Conservation (phyloP, 2,329 filamentous ascomycete species). For the Alternaria postmessia region DNA sequence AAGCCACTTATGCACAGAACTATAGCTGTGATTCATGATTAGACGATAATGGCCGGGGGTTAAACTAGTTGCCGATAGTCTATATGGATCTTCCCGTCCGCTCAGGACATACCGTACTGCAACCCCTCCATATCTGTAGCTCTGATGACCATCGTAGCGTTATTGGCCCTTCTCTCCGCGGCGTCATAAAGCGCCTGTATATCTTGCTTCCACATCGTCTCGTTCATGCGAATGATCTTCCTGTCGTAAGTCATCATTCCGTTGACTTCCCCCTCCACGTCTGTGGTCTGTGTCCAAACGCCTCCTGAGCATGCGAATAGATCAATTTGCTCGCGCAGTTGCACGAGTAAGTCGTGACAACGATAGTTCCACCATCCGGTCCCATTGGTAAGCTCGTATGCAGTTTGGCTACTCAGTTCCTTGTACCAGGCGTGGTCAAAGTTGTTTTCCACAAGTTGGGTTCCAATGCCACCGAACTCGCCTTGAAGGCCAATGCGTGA, state of each 20-base stretch:
- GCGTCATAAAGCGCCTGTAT: constrained; percentile 68
- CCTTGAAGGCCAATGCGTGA: constrained; percentile 72
- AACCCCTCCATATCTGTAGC: background rate
- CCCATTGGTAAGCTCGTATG: constrained; percentile 70
- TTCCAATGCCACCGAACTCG: constrained; percentile 74
- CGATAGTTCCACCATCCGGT: constrained; percentile 73
- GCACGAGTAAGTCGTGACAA: constrained; percentile 60
- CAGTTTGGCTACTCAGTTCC: constrained; percentile 65
- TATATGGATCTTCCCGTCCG: background rate
- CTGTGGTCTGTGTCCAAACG: constrained; percentile 77
- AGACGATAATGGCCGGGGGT: background rate
- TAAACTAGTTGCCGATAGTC: background rate
- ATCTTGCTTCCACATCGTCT: constrained; percentile 66
- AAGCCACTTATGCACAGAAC: too few species aligned
- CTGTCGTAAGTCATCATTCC: constrained; percentile 75
- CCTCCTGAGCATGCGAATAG: constrained; percentile 70
- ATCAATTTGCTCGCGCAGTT: constrained; percentile 60
- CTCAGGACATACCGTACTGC: constrained; percentile 6
- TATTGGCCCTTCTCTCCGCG: constrained; percentile 21
- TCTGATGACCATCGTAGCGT: constrained; percentile 1
- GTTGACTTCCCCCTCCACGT: constrained; percentile 78
- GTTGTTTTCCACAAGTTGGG: constrained; percentile 61
- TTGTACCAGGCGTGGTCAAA: constrained; percentile 71
- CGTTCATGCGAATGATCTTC: constrained; percentile 64
- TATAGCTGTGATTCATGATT: too few species aligned